Conservation (phyloP, 2,329 filamentous ascomycete species). For the Rosellinia necatrix region DNA sequence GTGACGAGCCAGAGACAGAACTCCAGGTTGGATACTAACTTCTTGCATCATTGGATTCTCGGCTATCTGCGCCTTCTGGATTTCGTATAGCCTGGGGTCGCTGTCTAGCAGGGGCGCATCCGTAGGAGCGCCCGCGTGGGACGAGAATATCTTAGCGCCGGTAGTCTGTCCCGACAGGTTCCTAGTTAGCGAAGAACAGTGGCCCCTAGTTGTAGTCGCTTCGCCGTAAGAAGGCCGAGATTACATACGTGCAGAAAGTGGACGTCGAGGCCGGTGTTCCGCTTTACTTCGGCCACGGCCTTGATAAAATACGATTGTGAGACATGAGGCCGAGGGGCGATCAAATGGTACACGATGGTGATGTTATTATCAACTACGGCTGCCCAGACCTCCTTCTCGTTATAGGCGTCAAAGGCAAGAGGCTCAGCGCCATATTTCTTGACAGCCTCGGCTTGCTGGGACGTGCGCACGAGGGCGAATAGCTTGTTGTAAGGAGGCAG, state of each 20-base stretch:
- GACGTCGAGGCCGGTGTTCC: constrained; percentile 45
- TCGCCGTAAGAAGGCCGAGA: background rate
- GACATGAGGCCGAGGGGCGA: constrained; percentile 45
- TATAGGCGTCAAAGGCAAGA: constrained; percentile 45
- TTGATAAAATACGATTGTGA: constrained; percentile 49
- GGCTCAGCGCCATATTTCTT: constrained; percentile 49
- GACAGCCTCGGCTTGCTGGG: constrained; percentile 51
- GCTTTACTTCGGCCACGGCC: constrained; percentile 50
- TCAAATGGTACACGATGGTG: constrained; percentile 53
- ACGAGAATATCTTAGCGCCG: constrained; percentile 58
- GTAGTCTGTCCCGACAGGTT: constrained; percentile 44
- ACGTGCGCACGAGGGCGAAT: constrained; percentile 53
- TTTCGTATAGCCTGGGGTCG: constrained; percentile 48
- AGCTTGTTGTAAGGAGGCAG: constrained; percentile 50
- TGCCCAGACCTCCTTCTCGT: constrained; percentile 42
- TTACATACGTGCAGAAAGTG: constrained; percentile 53
- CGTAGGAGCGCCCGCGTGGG: constrained; percentile 49
- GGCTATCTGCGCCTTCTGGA: constrained; percentile 46
- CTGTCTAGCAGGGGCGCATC: constrained; percentile 49
- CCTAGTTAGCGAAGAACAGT: constrained; percentile 2
- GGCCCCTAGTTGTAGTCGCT: too few species aligned
- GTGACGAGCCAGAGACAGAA: too few species aligned
- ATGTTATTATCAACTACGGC: constrained; percentile 50
- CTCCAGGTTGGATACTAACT: constrained; percentile 27
- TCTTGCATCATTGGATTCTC: constrained; percentile 31